Percentiles rank a stretch among this genome's conserved stretches.
These are phyloP conservation scores for Aspergillus sp. DNA, from an alignment of 2,329 filamentous ascomycete genomes.

Conservation along the genomic window DNA sequence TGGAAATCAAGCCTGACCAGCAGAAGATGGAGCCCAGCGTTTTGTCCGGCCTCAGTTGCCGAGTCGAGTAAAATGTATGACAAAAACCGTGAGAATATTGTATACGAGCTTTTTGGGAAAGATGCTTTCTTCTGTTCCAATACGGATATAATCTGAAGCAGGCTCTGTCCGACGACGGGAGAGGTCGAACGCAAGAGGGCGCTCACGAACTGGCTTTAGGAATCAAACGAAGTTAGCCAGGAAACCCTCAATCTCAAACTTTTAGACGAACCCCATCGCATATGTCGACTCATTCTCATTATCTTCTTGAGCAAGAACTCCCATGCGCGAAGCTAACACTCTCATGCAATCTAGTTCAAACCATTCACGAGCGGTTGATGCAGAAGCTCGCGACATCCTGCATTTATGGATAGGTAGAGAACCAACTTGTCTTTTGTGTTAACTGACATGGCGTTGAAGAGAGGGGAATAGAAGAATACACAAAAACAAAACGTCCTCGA, in stretches of 20 bases:
- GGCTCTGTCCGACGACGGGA: not conserved
- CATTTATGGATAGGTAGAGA: not conserved
- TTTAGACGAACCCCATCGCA: not conserved
- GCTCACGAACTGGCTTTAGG: not conserved
- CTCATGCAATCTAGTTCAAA: not conserved
- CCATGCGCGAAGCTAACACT: not conserved
- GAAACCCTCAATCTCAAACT: not conserved
- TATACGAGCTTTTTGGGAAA: conserved; percentile 3
- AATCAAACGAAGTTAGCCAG: not conserved
- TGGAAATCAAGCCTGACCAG: conserved; percentile 10
- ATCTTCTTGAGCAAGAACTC: not conserved
- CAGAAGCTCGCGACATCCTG: not conserved
- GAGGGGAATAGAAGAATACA: not conserved
- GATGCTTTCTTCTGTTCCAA: not conserved
- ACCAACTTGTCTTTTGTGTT: not conserved
- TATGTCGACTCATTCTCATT: not conserved
- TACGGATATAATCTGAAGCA: not conserved
- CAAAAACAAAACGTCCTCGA: not conserved
- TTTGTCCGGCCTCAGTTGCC: not conserved
- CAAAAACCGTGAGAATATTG: conserved; percentile 11
- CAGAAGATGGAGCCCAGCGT: conserved; percentile 17
- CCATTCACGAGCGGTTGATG: not conserved
- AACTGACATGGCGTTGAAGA: not conserved
- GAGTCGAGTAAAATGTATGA: conserved; percentile 17
- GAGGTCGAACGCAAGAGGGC: not conserved